These are phyloP conservation scores for Tausonia pullulans DNA, from an alignment of 1,284 basidiomycete species.

Conservation along the genomic window DNA sequence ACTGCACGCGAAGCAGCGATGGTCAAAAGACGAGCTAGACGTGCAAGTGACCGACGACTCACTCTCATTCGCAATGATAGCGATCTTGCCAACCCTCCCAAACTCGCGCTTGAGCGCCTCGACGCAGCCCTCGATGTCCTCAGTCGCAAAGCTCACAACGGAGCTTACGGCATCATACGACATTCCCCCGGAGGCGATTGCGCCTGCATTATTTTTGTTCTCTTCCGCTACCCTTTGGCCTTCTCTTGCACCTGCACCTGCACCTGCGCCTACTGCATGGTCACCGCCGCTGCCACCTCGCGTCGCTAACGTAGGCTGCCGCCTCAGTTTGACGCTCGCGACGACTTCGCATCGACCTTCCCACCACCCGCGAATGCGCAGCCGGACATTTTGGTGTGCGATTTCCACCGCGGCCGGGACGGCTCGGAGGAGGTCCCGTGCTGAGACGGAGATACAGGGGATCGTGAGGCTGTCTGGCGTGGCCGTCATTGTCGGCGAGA, in stretches of 20 bases:
- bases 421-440: constrained; percentile 63
- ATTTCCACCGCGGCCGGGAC: constrained; percentile 66
- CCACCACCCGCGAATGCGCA: constrained; percentile 84
- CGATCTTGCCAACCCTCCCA: constrained; percentile 81
- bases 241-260: constrained; percentile 20
- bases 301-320: constrained; percentile 62
- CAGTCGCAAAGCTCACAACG: constrained; percentile 71
- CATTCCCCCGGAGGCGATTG: constrained; percentile 48
- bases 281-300: constrained; percentile 24
- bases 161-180: constrained; percentile 76
- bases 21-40: constrained; percentile 3
- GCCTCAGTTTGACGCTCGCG: constrained; percentile 75
- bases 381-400: constrained; percentile 76
- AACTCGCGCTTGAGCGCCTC: constrained; percentile 80
- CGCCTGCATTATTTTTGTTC: background rate
- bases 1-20: constrained; percentile 40
- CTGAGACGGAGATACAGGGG: constrained; percentile 72
- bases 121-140: constrained; percentile 74
- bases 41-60: constrained; percentile 18
- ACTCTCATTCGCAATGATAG: constrained; percentile 81
- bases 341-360: constrained; percentile 58
- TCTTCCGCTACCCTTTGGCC: constrained; percentile 6
- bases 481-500: constrained; percentile 16
- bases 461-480: constrained; percentile 27
- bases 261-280: constrained; percentile 39